Base-by-base conservation (phyloP, 345 rosid species). In the Brassica juncea region DNA sequence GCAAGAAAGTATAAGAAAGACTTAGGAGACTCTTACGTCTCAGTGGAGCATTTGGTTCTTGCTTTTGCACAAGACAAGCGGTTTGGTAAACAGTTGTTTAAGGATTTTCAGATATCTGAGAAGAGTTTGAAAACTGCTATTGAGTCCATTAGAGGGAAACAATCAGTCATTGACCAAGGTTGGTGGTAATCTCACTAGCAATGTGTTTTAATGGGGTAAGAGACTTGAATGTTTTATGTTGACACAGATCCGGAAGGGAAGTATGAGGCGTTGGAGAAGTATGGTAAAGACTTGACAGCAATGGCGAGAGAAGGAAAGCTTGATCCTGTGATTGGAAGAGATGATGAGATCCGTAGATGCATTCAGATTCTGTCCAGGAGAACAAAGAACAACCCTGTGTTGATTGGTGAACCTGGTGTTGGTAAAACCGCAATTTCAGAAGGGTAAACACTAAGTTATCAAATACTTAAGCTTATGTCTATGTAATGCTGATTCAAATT, bases 351-450 rank as follows among this genome's bases (percentile, higher is more conserved):
- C 70, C 97, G 99, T 3, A 87, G 99, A 82, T 96, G 99, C 84
- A 91, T 96, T 74, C 97, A 93, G 86, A 96, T 96, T 79, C 97
- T 96, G 30, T 96, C 98, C 0, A 90, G 99, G 89, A 92, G 99
- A 78, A 96, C 98, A 2, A 96, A 96, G 86, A 96, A 96, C 87
- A 96, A 96, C 73, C 99, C 98, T 34, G 99, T 96, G 76, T 87
- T 93, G 67, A 96, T 96, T 42, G 98, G 98, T 83, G 99, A 96
- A 82, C 98, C 98, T 4, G 99, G 99, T 66, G 99, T 93, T 67
- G 99, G 99, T 49, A 96, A 96, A 89, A 93, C 99, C 80, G 99
- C 99, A 66, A 92, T 96, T 49, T 93, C 99, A 42, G 98, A 96
- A 84, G 99, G 99, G 99, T 37, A 42, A 49, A 32, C 60, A 63